Conservation (phyloP, 768 basidiomycete genomes). For the Suillus paluster region DNA sequence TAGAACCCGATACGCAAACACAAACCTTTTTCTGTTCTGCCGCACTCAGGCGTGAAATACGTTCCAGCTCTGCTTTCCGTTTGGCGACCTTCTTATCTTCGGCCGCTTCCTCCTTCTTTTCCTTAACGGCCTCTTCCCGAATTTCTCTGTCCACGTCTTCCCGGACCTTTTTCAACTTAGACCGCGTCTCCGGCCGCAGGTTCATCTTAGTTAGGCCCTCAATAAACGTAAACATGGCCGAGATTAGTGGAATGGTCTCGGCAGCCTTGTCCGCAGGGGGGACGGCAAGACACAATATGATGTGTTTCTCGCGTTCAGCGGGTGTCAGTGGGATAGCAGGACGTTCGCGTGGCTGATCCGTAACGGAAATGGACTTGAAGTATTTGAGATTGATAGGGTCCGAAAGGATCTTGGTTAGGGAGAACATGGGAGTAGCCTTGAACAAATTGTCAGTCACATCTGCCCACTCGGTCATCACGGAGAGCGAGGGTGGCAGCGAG, state of each 20-base stretch:
- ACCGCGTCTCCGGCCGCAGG: conserved; percentile 81
- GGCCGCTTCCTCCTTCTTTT: conserved; percentile 71
- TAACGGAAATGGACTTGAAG: conserved; percentile 88
- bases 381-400: conserved; percentile 69
- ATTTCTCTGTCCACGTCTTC: conserved; percentile 74
- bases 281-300: conserved; percentile 67
- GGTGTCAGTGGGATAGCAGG: conserved; percentile 57
- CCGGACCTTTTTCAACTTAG: conserved; percentile 74
- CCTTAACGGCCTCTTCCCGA: conserved; percentile 66
- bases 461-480: conserved; percentile 88
- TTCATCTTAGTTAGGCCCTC: conserved; percentile 64
- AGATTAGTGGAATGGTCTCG: conserved; percentile 62
- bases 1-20: conserved; percentile 6
- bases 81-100: conserved; percentile 77
- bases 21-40: conserved; percentile 83
- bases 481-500: conserved; percentile 60
- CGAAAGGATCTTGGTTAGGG: conserved; percentile 60
- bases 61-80: conserved; percentile 74
- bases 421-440: conserved; percentile 53
- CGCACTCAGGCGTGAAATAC: conserved; percentile 71
- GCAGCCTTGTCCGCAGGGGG: conserved; percentile 53
- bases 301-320: conserved; percentile 66
- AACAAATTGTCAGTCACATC: conserved; percentile 82
- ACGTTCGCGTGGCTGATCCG: conserved; percentile 82
- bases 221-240: conserved; percentile 73